These are phyloP conservation scores for Penicillium cosmopolitanum DNA, from an alignment of 495 filamentous ascomycete species.

Conservation along the genomic window DNA sequence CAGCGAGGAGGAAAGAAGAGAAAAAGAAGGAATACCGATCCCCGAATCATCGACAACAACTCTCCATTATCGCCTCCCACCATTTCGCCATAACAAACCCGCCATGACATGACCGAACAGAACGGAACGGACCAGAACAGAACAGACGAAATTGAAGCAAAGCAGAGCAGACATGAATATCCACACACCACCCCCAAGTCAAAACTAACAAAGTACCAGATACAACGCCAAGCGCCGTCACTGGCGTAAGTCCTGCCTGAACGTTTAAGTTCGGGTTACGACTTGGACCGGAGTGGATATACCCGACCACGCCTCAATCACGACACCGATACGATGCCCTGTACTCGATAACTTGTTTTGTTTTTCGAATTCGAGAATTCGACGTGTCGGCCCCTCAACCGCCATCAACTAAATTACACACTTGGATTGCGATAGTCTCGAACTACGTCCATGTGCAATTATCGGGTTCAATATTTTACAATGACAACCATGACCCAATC, in stretches of 20 bases:
- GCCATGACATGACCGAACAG: no score
- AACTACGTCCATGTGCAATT: no score
- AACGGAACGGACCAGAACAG: not conserved
- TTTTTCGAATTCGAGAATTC: not conserved
- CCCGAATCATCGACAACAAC: no score
- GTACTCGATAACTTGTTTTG: conserved; percentile 5
- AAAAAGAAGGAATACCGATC: not conserved
- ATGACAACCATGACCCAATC: no score
- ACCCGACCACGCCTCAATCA: not conserved
- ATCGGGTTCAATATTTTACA: no score
- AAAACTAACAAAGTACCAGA: conserved; percentile 51
- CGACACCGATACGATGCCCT: conserved; percentile 17
- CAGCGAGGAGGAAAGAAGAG: not conserved
- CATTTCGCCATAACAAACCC: no score
- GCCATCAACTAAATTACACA: no score
- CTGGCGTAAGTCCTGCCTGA: conserved; percentile 99
- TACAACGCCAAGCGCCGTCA: conserved; percentile 99
- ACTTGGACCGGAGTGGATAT: not conserved
- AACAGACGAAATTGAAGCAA: conserved; percentile 4
- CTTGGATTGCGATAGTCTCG: no score
- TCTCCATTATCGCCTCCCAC: no score
- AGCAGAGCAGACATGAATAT: not conserved
- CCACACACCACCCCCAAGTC: conserved; percentile 10
- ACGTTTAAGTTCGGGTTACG: conserved; percentile 68
- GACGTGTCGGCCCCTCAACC: not conserved